Base-by-base conservation (phyloP, 2,329 filamentous ascomycete genomes). In the Aspergillus aculeatinus region DNA sequence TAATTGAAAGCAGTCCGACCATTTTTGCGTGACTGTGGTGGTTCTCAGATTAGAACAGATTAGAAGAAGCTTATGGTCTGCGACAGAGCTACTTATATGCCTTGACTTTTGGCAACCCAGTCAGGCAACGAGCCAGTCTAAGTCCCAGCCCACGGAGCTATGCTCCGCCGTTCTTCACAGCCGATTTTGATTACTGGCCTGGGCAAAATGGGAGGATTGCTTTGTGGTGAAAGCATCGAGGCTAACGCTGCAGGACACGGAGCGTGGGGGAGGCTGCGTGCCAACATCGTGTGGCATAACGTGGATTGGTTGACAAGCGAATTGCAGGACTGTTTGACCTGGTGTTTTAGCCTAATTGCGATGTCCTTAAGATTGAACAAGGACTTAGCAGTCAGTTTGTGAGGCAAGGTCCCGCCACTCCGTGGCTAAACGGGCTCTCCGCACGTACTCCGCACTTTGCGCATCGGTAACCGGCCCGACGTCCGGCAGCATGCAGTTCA, bases 1-100 rank as follows among this genome's bases (percentile, higher is more conserved):
- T 58, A 42, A 65, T 48, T 44, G 61, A 48, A 44, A 60, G 58
- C n/a, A 65, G 55, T 29, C 62, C 60, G 55, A 70, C 55, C 68
- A 70, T 70, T 2, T 23, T 54, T 16, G 33, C 21, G 10, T 25
- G 19, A 14, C 11, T 25, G 44, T 27, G 12, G 29, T 14, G 23
- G 4, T 27, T 54, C 21, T 29, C 19, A 4, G 21, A 42, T 4
- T 11, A n/a, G 11, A 16, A 16, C 19, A 4, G 21, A 42, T 4
- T 11, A n/a, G 11, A 16, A 16, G 3, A 33, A 47, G 16, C 33
- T 21, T 12, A 7, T 9, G 14, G 12, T 11, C 7, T n/a, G 35
- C 25, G 19, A 48, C 12, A 44, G 14, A 16, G 14, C 51, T 9
- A 54, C 35, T 54, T 54, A 54, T 42, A 54, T 54, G n/a, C 51